Evolutionary conservation across 2,329 filamentous ascomycete species (phyloP).

Genomic region (Pleurostoma richardsiae): DNA sequence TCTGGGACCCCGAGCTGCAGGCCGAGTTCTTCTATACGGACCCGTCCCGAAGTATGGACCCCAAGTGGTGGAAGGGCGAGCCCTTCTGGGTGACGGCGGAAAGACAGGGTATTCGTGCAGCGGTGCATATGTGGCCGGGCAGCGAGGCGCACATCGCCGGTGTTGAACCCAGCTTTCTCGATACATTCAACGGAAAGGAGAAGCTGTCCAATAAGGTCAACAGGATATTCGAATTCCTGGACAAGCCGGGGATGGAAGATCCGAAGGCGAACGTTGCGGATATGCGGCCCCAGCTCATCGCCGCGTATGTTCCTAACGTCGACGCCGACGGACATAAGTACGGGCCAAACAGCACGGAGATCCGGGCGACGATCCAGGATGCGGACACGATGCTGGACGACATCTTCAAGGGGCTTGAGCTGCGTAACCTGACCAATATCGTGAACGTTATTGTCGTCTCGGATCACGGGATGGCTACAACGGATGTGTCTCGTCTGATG

Average conservation of each 20-base stretch:
- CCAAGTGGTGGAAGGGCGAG: conserved; percentile 93
- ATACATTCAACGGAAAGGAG: conserved; percentile 80
- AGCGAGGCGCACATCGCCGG: conserved; percentile 79
- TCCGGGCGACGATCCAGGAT: conserved; percentile 67
- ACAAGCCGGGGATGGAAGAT: conserved; percentile 69
- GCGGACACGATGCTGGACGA: conserved; percentile 79
- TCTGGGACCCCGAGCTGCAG: conserved; percentile 76
- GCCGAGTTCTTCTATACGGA: conserved; percentile 88
- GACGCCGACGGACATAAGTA: conserved; percentile 82
- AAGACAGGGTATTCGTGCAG: conserved; percentile 68
- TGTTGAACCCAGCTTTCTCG: conserved; percentile 74
- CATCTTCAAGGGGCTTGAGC: conserved; percentile 70
- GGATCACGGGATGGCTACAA: conserved; percentile 97
- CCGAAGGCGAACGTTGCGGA: conserved; percentile 40
- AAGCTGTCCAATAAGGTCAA: conserved; percentile 68
- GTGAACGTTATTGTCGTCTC: conserved; percentile 96
- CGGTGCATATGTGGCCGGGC: conserved; percentile 95
- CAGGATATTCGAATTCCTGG: conserved; percentile 76
- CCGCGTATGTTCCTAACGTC: conserved; percentile 90
- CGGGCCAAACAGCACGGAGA: conserved; percentile 93
- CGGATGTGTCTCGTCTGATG: conserved; percentile 71
- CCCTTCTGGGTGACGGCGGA: conserved; percentile 94
- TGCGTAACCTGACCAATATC: conserved; percentile 79
- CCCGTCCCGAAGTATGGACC: conserved; percentile 66
- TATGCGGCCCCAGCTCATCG: conserved; percentile 82